Evolutionary conservation across 2,329 filamentous ascomycete species (phyloP), one percentile per base, ranked within the genome.

Genomic region (Knufia fluminis): DNA sequence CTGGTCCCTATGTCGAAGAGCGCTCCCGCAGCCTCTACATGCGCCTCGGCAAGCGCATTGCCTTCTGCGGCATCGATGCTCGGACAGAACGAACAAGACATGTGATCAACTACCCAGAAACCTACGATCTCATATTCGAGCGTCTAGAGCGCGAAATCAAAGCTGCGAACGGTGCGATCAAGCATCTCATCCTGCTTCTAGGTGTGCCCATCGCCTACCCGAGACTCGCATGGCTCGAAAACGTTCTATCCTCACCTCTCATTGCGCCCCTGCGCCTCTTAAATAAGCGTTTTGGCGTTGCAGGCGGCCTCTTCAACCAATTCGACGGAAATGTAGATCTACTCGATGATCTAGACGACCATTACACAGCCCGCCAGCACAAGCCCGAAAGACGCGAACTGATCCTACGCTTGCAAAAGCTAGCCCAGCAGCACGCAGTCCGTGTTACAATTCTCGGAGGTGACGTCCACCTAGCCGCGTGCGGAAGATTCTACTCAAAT

Each of bases 191-290:
- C 33, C 65, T 83, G 19, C 67, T 83, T 9, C 69, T 83, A 1
- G 85, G 84, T 49, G 80, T 86, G 19, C 86, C 89, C 0, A 91
- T 94, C 59, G 71, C 72, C 1, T 74, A 78, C 55, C 75, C 74
- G 1, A 87, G 91, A 59, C 75, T 96, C 48, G 92, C 90, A n/a
- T 96, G 91, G 91, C 75, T 96, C 3, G 91, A 97, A 65, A 96
- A 95, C 61, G 85, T 96, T 51, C 79, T 97, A 59, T 78, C 78
- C 14, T 94, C 87, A 53, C 90, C 91, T 0, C 59, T 96, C 20
- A 90, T 96, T 62, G 89, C 85, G 0, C 89, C 90, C 0, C 80
- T 96, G 62, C 90, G 89, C 61, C 83, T 97, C 54, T 66, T 96
- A 59, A 92, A 95, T 71, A 86, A 90, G 65, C 80, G 90, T 22